Conservation (phyloP, 306 rosid genomes). For the Ormosia emarginata region DNA sequence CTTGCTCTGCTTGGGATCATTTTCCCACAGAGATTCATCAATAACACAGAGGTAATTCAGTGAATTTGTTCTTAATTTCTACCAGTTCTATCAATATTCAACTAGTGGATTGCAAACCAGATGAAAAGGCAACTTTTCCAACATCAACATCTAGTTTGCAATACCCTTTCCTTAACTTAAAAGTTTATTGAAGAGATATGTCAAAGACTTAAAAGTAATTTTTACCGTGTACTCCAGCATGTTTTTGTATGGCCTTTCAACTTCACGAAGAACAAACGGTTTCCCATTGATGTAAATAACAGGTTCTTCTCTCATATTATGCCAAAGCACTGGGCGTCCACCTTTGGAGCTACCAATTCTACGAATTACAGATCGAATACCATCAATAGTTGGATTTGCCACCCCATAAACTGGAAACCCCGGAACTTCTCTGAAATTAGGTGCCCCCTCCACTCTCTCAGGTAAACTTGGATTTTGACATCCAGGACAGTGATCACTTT, state of each 20-base stretch:
- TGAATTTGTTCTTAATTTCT: too few relatives aligned
- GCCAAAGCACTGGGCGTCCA: constrained; percentile 80
- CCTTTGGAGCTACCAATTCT: constrained; percentile 65
- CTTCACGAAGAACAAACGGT: constrained; percentile 93
- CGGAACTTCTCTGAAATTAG: constrained; percentile 88
- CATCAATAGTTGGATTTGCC: constrained; percentile 91
- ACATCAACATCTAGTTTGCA: constrained; percentile 5
- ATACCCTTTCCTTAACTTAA: constrained; percentile 1
- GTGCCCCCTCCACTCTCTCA: constrained; percentile 87
- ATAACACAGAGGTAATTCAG: too few relatives aligned
- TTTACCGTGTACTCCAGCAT: constrained; percentile 90
- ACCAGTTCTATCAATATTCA: too few relatives aligned
- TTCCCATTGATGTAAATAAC: constrained; percentile 90
- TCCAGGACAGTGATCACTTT: constrained; percentile 93
- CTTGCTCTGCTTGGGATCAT: too few relatives aligned
- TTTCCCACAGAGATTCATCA: too few relatives aligned
- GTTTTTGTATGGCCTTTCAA: constrained; percentile 90
- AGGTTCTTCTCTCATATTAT: constrained; percentile 96
- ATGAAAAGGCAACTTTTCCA: background rate
- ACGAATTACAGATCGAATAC: constrained; percentile 71
- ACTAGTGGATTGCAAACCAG: background rate
- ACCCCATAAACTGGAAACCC: constrained; percentile 96
- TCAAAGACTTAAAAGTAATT: background rate
- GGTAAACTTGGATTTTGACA: constrained; percentile 69
- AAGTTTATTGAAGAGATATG: constrained; percentile 1